Evolutionary conservation across 2,329 filamentous ascomycete species (phyloP).

Genomic region (Scedosporium minutisporum): DNA sequence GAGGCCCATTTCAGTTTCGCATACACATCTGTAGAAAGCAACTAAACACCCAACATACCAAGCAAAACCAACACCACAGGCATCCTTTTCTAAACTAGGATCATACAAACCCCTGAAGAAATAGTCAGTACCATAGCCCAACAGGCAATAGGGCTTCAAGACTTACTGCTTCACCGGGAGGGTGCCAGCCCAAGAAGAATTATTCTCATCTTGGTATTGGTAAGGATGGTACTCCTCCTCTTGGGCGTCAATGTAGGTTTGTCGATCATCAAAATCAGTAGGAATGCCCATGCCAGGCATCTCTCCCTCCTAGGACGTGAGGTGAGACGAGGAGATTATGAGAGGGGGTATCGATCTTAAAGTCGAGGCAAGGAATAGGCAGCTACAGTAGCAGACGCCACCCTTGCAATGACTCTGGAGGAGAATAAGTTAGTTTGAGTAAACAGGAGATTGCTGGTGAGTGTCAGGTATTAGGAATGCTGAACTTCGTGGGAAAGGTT

Average conservation of each 20-base stretch:
- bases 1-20: not conserved
- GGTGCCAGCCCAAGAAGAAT: conserved; percentile 82
- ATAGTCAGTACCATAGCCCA: conserved; percentile 9
- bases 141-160: not conserved
- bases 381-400: too few species aligned
- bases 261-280: conserved; percentile 60
- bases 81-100: conserved; percentile 94
- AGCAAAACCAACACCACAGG: conserved; percentile 97
- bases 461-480: too few species aligned
- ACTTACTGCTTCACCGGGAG: conserved; percentile 85
- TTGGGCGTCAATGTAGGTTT: conserved; percentile 46
- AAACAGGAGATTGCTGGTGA: too few species aligned
- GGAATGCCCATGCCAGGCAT: conserved; percentile 62
- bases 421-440: too few species aligned
- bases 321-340: too few species aligned
- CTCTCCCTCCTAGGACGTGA: conserved; percentile 14
- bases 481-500: too few species aligned
- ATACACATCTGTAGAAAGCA: not conserved
- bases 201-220: conserved; percentile 82
- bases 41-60: conserved; percentile 53
- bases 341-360: not conserved
- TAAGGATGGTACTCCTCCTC: conserved; percentile 57
- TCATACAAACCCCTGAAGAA: conserved; percentile 71
- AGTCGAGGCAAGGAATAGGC: not conserved
- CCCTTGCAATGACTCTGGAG: too few species aligned